Base-by-base conservation (phyloP, 768 basidiomycete genomes). In the Dentipellis sp. region DNA sequence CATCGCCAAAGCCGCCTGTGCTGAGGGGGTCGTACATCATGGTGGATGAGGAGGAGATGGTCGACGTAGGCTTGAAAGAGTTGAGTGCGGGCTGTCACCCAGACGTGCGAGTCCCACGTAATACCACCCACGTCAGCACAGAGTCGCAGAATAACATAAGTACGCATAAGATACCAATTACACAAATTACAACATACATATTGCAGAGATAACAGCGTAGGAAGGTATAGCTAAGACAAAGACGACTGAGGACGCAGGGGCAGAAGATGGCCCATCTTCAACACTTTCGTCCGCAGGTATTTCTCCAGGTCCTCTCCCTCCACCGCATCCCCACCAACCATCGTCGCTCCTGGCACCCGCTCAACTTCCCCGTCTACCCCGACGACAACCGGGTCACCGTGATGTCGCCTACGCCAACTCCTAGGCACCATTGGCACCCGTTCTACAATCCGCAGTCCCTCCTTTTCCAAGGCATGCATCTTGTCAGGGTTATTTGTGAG, bases 401-500 rank as follows among this genome's bases (percentile, higher is more conserved):
- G 74, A 62, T 67, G 64, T 21, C 56, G 63, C 37, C 61, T 61
- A 61, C 72, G 69, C 95, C 97, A 99, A 61, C 86, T 87, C 55
- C 92, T 77, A 16, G 97, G 97, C 10, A 97, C 83, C 95, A 99
- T 98, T 48, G 89, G 78, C 7, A 97, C 90, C 12, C 94, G 81
- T 69, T 98, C 93, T 4, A 76, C 74, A 17, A 99, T 81, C 16
- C 68, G 72, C 53, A 99, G 76, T 3, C 92, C 90, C 69, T 97
- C 95, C 63, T 75, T 78, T 70, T 87, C 80, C 62, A 98, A 71
- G 47, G 94, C 93, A 59, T 82, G 78, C 42, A 99, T 86, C 73
- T 99, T 99, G 71, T 94, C 94, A 10, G 97, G 97, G 70, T 99
- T 99, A 71, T 99, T 99, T 57, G 97, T 99, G 70, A 99, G 72